Evolutionary conservation across 1,284 basidiomycete species (phyloP).

Genomic region (Naganishia sp.): DNA sequence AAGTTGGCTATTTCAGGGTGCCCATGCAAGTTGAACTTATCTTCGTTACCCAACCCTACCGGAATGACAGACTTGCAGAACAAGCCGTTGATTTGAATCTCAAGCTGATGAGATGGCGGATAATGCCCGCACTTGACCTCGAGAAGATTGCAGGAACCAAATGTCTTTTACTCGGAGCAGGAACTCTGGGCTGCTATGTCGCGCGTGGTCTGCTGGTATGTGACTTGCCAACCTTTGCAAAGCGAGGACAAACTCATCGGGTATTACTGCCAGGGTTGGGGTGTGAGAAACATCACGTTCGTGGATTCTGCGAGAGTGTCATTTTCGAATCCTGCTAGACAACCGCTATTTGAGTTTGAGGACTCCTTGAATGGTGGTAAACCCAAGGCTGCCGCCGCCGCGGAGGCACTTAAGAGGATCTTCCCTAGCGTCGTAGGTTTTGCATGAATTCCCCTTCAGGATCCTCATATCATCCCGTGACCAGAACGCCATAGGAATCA

Average conservation of each 20-base stretch:
- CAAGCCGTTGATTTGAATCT: constrained; percentile 96
- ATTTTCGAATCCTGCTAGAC: constrained; percentile 94
- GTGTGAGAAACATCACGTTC: constrained; percentile 87
- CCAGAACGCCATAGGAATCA: constrained; percentile 74
- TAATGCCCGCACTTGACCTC: constrained; percentile 83
- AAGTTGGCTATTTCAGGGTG: constrained; percentile 18
- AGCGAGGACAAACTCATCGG: background rate
- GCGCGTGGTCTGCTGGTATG: constrained; percentile 79
- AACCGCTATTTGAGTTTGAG: constrained; percentile 91
- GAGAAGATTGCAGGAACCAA: constrained; percentile 78
- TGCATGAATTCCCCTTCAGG: background rate
- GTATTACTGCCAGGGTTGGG: constrained; percentile 72
- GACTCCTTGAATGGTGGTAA: constrained; percentile 93
- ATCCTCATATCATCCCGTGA: background rate
- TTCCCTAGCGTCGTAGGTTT: constrained; percentile 80
- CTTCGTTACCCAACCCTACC: background rate
- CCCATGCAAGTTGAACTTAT: background rate
- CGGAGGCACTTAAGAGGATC: constrained; percentile 79
- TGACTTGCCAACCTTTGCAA: background rate
- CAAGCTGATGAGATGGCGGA: constrained; percentile 97
- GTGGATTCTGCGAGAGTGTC: constrained; percentile 88
- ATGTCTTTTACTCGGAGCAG: constrained; percentile 88
- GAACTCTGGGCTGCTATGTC: constrained; percentile 96
- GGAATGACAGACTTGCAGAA: constrained; percentile 70
- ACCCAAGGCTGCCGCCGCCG: constrained; percentile 89